These are phyloP conservation scores for Dunaliella salina DNA, from an alignment of 163 green algal genomes.

Conservation along the genomic window DNA sequence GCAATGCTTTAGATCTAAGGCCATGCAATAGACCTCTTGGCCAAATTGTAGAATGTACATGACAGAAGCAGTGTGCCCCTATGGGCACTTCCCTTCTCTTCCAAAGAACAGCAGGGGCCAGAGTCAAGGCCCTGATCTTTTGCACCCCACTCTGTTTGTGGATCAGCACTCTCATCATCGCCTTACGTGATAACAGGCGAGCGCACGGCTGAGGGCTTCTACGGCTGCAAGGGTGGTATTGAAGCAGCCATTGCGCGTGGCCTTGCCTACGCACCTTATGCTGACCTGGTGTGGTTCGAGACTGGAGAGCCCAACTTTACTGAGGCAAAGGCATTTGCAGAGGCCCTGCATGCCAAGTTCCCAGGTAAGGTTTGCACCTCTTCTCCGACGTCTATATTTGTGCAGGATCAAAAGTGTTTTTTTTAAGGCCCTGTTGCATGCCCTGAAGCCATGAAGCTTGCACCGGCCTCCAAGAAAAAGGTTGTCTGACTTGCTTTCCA, in stretches of 20 bases:
- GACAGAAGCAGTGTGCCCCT: no score
- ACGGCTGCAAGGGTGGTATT: conserved; percentile 66
- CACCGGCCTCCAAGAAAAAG: no score
- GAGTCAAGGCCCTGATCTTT: no score
- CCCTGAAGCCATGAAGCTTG: no score
- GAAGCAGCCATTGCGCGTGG: conserved; percentile 75
- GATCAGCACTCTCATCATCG: no score
- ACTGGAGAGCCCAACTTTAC: conserved; percentile 76
- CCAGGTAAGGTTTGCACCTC: conserved; percentile 27
- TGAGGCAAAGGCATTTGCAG: conserved; percentile 77
- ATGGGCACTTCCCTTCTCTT: no score
- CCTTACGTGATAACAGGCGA: conserved; percentile 35
- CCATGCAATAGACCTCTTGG: no score
- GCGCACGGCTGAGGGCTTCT: conserved; percentile 82
- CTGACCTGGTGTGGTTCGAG: conserved; percentile 88
- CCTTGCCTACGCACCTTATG: conserved; percentile 79
- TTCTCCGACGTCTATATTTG: background rate
- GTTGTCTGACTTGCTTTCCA: no score
- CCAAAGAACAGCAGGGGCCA: no score
- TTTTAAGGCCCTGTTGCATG: background rate
- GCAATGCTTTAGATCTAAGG: no score
- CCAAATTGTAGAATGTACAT: no score
- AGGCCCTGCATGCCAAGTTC: conserved; percentile 76
- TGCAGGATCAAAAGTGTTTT: background rate
- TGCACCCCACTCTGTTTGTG: no score